These are phyloP conservation scores for Inga oerstediana DNA, from an alignment of 306 rosid genomes.

Conservation along the genomic window DNA sequence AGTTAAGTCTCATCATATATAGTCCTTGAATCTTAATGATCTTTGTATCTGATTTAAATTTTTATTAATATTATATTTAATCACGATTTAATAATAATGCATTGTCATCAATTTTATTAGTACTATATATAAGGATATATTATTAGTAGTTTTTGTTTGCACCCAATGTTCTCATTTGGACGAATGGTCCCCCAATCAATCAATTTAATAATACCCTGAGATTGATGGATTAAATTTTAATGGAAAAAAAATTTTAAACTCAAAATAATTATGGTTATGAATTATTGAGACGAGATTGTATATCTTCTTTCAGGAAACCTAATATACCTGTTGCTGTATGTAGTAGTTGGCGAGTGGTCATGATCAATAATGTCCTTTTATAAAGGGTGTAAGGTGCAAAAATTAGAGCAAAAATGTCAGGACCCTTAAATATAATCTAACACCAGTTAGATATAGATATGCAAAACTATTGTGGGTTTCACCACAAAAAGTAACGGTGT, in stretches of 20 bases:
- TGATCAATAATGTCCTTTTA: not conserved
- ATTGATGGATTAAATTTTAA: not conserved
- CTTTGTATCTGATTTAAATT: not conserved
- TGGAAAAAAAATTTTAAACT: not conserved
- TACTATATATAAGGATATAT: no score
- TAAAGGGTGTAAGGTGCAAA: no score
- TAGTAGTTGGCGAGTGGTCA: not conserved
- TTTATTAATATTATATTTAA: no score
- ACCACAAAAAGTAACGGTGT: no score
- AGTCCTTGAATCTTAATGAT: not conserved
- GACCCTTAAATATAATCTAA: no score
- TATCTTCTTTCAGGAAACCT: not conserved
- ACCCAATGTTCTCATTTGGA: not conserved
- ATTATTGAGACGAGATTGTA: not conserved
- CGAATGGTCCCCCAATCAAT: not conserved
- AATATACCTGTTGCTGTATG: not conserved
- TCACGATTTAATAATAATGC: no score
- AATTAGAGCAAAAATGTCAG: no score
- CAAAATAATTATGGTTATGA: not conserved
- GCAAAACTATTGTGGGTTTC: no score
- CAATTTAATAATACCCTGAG: not conserved
- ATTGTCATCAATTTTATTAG: no score
- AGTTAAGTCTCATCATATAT: not conserved
- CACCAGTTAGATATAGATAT: no score
- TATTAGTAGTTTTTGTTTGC: not conserved